Conservation (phyloP, 768 basidiomycete genomes). For the Termitomyces sp. region DNA sequence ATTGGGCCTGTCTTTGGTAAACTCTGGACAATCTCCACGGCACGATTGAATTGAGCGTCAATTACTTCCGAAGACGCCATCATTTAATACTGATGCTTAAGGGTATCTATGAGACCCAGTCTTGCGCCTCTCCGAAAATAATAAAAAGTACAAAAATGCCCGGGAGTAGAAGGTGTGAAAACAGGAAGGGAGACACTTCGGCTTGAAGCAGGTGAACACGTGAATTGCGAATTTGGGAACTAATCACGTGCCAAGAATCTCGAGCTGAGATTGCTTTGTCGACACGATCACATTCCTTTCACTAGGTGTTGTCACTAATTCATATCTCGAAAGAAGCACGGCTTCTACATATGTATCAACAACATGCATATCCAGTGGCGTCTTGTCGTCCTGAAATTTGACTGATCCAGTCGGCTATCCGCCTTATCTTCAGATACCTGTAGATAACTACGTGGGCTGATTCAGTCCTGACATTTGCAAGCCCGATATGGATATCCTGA, state of each 20-base stretch:
- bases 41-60: slow-evolving; percentile 85
- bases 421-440: no score
- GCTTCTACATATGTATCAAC: not conserved
- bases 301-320: no score
- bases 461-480: no score
- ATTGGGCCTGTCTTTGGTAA: slow-evolving; percentile 93
- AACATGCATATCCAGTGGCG: not conserved
- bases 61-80: slow-evolving; percentile 68
- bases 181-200: not conserved
- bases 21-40: slow-evolving; percentile 90
- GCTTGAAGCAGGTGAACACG: not conserved
- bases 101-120: not conserved
- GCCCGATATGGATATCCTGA: no score
- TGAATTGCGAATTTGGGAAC: slow-evolving; percentile 4
- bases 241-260: not conserved
- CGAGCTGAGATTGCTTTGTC: no score
- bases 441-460: no score
- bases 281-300: no score
- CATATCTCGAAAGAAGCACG: not conserved
- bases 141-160: not conserved
- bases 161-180: not conserved
- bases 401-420: no score
- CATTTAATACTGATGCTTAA: not conserved
- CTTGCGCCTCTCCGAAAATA: not conserved
- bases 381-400: no score